phyloP scores from a whole-genome alignment of 208 protist genomes.

The Acanthamoeba triangularis region DNA sequence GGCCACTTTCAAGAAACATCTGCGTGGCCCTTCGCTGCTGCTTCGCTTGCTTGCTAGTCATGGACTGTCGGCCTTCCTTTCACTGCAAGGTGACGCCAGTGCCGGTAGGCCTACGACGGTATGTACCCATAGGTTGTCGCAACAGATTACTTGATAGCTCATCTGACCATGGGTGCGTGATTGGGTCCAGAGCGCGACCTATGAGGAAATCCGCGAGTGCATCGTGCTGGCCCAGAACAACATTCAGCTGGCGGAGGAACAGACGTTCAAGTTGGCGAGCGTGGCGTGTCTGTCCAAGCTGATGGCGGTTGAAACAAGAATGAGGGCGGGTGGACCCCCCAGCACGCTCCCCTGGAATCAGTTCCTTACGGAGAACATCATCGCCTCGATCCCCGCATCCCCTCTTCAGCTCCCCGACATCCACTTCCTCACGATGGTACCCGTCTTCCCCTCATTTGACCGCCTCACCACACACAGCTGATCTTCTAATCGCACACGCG shows the following conservation, averaged over 20 bases:
- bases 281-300: background rate
- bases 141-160: background rate
- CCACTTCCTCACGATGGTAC: background rate
- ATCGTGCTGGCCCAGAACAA: background rate
- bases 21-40: background rate
- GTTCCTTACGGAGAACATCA: constrained; percentile 6
- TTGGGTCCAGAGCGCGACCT: background rate
- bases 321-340: background rate
- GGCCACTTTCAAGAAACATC: background rate
- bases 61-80: background rate
- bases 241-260: background rate
- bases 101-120: background rate
- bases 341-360: background rate
- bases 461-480: too few relatives aligned
- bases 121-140: background rate
- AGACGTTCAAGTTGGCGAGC: background rate
- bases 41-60: background rate
- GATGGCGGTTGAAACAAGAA: background rate
- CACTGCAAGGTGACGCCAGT: background rate
- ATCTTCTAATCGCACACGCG: too few relatives aligned
- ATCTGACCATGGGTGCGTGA: background rate
- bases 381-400: background rate
- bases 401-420: background rate
- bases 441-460: background rate
- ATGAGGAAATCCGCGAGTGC: background rate